These are phyloP conservation scores for Chaetomiaceae sp. DNA, from an alignment of 2,329 filamentous ascomycete species.

Conservation along the genomic window DNA sequence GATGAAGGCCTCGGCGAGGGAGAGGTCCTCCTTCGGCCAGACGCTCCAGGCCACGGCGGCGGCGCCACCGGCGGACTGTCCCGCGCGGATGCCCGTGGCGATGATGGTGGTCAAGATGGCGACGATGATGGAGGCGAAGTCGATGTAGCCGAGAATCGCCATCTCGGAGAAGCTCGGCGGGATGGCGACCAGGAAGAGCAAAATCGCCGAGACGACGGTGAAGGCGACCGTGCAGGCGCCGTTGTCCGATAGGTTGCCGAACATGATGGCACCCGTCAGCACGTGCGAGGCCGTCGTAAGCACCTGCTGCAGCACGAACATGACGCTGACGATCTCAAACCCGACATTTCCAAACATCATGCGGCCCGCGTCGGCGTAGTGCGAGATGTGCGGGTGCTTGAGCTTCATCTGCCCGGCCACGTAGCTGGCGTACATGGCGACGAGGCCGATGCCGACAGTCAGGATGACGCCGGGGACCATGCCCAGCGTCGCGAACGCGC, in stretches of 20 bases:
- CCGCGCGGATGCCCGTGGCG: slow-evolving; percentile 47
- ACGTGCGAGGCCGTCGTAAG: slow-evolving; percentile 69
- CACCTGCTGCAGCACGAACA: slow-evolving; percentile 57
- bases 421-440: slow-evolving; percentile 37
- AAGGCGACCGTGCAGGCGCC: slow-evolving; percentile 42
- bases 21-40: slow-evolving; percentile 40
- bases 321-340: slow-evolving; percentile 55
- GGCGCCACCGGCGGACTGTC: slow-evolving; percentile 23
- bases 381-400: slow-evolving; percentile 50
- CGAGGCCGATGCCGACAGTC: slow-evolving; percentile 30
- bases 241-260: slow-evolving; percentile 57
- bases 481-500: slow-evolving; percentile 47
- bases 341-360: slow-evolving; percentile 55
- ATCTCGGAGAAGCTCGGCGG: slow-evolving; percentile 45
- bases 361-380: slow-evolving; percentile 62
- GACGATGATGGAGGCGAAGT: slow-evolving; percentile 56
- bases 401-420: slow-evolving; percentile 41
- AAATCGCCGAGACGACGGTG: slow-evolving; percentile 39
- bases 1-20: slow-evolving; percentile 51
- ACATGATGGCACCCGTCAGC: slow-evolving; percentile 62
- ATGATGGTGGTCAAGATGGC: slow-evolving; percentile 63
- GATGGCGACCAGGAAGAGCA: slow-evolving; percentile 40
- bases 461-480: slow-evolving; percentile 41
- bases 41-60: slow-evolving; percentile 35
- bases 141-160: slow-evolving; percentile 44